Base-by-base conservation (phyloP, 2,329 filamentous ascomycete species). In the Fusarium oxysporum region DNA sequence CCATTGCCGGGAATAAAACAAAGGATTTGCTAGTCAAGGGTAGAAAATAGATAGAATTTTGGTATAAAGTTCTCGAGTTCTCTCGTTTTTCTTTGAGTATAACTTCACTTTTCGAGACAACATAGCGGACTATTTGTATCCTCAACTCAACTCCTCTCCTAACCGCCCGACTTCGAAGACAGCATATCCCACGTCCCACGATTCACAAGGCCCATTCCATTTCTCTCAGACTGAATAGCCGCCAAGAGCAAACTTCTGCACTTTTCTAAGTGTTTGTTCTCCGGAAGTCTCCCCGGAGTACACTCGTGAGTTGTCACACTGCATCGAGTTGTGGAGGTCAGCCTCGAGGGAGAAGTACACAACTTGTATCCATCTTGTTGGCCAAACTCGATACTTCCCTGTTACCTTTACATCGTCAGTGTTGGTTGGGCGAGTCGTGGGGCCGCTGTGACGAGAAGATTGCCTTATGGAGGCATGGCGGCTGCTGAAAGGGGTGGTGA, bases 201-300 rank as follows among this genome's bases (percentile, higher is more conserved):
- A 17, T 71, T 64, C 43, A 70, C 40, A 25, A 57, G 43, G 8
- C 30, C 45, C 32, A 32, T 23, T 30, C 10, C 21, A 12, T 28
- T 10, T 58, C 32, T 50, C 44, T 35, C 12, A 23, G 37, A 48
- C 37, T 51, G 45, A 43, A 33, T 8, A 35, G 16, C 40, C 62
- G 35, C 62, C 59, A 62, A 54, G 19, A 30, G 30, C 25, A 54
- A 55, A 57, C 68, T 23, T 53, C 25, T 58, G 38, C 38, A 55
- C 37, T 50, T n/a, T 28, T 25, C 4, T 30, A 11, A n/a, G 10
- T 23, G 40, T 43, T 55, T 62, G 54, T 58, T 41, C 44, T 54
- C 66, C 65, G 65, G 72, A 72, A 67, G 47, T 28, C 35, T 72
- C 71, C 65, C 71, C 60, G 71, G 38, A 35, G 35, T 53, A 16